phyloP scores from a whole-genome alignment of 805 yeast species.

The Pichia sporocuriosa region DNA sequence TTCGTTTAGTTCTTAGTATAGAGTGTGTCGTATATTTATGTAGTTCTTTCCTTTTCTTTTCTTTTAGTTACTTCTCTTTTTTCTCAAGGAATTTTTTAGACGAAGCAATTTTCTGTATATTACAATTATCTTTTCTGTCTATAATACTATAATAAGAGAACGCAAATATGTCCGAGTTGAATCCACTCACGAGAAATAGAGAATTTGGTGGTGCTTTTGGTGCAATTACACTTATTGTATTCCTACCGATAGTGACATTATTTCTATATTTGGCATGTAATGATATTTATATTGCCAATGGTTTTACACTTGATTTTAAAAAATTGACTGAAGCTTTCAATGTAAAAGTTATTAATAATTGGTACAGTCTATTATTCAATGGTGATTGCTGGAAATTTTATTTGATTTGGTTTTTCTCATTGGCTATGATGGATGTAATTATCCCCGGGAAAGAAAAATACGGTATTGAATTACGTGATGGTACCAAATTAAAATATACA shows the following conservation, averaged over 20 bases:
- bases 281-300: constrained; percentile 46
- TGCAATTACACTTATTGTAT: constrained; percentile 55
- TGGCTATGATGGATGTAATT: constrained; percentile 56
- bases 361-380: constrained; percentile 34
- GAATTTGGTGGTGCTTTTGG: constrained; percentile 83
- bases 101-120: no score
- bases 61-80: no score
- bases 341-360: constrained; percentile 15
- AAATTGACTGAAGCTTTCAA: constrained; percentile 24
- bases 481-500: constrained; percentile 60
- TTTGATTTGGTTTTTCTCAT: constrained; percentile 60
- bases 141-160: no score
- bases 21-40: no score
- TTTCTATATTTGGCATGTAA: constrained; percentile 58
- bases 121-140: no score
- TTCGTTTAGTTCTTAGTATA: no score
- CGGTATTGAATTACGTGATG: constrained; percentile 75
- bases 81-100: no score
- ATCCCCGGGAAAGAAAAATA: constrained; percentile 68
- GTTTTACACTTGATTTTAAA: constrained; percentile 37
- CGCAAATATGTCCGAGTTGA: constrained; percentile 36
- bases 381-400: constrained; percentile 55
- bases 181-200: constrained; percentile 62
- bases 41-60: no score
- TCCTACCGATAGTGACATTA: constrained; percentile 59